A percentile compares a stretch with the other conserved stretches of the same genome.
phyloP scores from a whole-genome alignment of 768 basidiomycete genomes.

The Strobilomyces echinocephalus region DNA sequence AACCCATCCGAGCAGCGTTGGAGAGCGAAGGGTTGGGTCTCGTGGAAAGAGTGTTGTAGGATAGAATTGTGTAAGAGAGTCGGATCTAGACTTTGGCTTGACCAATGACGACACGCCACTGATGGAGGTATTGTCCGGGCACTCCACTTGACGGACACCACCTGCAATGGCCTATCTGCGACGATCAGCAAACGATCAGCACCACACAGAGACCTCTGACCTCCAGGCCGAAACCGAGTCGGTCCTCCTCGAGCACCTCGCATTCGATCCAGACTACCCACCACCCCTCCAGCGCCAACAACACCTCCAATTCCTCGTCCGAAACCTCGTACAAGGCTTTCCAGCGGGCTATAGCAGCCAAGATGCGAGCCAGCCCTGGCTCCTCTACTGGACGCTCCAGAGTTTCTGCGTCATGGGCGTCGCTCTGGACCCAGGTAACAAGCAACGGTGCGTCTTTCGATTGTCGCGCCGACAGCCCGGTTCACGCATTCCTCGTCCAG shows the following conservation, averaged over 20 bases:
- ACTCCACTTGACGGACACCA: not conserved
- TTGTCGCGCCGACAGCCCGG: not conserved
- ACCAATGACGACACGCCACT: not conserved
- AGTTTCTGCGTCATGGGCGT: slow-evolving; percentile 76
- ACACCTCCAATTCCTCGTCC: slow-evolving; percentile 73
- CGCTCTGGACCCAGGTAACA: slow-evolving; percentile 70
- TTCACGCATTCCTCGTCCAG: slow-evolving; percentile 34
- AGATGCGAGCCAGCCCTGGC: slow-evolving; percentile 94
- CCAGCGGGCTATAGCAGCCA: slow-evolving; percentile 75
- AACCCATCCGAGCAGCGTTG: slow-evolving; percentile 59
- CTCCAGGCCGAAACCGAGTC: slow-evolving; percentile 64
- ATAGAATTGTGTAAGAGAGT: not conserved
- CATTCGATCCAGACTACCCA: slow-evolving; percentile 26
- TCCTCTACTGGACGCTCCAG: slow-evolving; percentile 91
- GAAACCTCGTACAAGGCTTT: slow-evolving; percentile 73
- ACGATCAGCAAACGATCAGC: slow-evolving; percentile 50
- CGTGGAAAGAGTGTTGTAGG: slow-evolving; percentile 61
- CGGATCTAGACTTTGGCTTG: not conserved
- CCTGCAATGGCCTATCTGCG: slow-evolving; percentile 20
- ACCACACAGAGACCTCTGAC: slow-evolving; percentile 58
- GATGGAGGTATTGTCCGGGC: not conserved
- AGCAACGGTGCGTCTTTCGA: slow-evolving; percentile 52
- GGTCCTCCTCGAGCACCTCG: slow-evolving; percentile 52
- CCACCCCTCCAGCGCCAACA: slow-evolving; percentile 52
- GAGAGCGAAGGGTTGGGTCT: slow-evolving; percentile 76